Evolutionary conservation across 2,329 filamentous ascomycete species (phyloP).

Genomic region (Aureobasidium zeae): DNA sequence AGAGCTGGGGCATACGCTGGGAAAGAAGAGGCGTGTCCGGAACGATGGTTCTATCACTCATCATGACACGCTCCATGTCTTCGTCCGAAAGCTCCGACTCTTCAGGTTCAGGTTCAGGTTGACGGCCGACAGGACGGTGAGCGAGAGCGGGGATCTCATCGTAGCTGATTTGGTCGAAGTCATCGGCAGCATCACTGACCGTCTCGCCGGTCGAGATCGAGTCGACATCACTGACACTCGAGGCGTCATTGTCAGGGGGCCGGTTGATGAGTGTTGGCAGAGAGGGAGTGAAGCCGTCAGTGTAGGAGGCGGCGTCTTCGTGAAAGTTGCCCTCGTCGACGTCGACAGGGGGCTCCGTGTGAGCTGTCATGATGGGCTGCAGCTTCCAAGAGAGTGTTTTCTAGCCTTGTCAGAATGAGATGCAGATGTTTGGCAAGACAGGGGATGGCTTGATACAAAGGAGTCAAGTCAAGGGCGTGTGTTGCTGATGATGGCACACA

Average conservation of each 20-base stretch:
- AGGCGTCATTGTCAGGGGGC: conserved; percentile 1
- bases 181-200: conserved; percentile 5
- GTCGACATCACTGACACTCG: conserved; percentile 6
- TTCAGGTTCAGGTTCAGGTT: no score
- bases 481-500: conserved; percentile 2
- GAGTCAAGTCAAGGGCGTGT: background rate
- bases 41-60: conserved; percentile 13
- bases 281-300: conserved; percentile 7
- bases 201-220: conserved; percentile 10
- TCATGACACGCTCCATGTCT: conserved; percentile 11
- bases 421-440: background rate
- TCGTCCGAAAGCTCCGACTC: conserved; percentile 1
- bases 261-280: conserved; percentile 6
- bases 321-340: background rate
- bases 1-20: conserved; percentile 9
- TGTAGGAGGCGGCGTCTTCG: background rate
- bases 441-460: background rate
- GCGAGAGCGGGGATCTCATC: conserved; percentile 14
- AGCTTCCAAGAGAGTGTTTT: background rate
- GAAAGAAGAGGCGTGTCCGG: conserved; percentile 1
- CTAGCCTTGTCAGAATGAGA: conserved; percentile 5
- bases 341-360: conserved; percentile 3
- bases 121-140: background rate
- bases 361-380: background rate
- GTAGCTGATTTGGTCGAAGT: conserved; percentile 11